phyloP scores from a whole-genome alignment of 352 stramenopile genomes.

The Globisporangium uncinulatum region DNA sequence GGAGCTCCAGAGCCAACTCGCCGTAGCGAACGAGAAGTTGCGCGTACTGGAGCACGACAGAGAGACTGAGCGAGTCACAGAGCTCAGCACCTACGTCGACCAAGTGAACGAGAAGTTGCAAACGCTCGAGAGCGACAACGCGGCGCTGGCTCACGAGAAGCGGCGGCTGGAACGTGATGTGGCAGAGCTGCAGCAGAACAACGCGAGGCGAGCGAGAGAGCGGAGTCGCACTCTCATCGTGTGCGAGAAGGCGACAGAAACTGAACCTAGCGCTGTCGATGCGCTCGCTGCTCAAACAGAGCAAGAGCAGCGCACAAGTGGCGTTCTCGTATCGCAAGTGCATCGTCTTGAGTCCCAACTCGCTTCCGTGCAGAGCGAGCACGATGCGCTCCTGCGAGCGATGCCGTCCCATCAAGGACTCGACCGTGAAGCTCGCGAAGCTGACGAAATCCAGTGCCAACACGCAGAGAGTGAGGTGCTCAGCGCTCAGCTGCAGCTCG shows the following conservation, averaged over 20 bases:
- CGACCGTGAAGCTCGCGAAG: not conserved
- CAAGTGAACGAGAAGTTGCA: slow-evolving; percentile 21
- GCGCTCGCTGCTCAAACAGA: not conserved
- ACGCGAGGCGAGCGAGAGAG: not conserved
- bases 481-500: slow-evolving; percentile 19
- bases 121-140: slow-evolving; percentile 15
- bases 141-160: slow-evolving; percentile 6
- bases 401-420: not conserved
- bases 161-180: not conserved
- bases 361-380: slow-evolving; percentile 8
- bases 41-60: slow-evolving; percentile 14
- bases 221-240: not conserved
- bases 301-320: not conserved
- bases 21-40: slow-evolving; percentile 1
- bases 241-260: slow-evolving; percentile 5
- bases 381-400: not conserved
- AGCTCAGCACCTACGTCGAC: slow-evolving; percentile 27
- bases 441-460: slow-evolving; percentile 1
- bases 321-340: not conserved
- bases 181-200: not conserved
- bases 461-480: slow-evolving; percentile 5
- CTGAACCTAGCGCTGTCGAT: not conserved
- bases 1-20: slow-evolving; percentile 4
- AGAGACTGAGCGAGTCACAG: slow-evolving; percentile 17
- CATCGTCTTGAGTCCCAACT: slow-evolving; percentile 1